phyloP scores from a whole-genome alignment of 2,329 filamentous ascomycete species.

The Xylariaceae sp. region DNA sequence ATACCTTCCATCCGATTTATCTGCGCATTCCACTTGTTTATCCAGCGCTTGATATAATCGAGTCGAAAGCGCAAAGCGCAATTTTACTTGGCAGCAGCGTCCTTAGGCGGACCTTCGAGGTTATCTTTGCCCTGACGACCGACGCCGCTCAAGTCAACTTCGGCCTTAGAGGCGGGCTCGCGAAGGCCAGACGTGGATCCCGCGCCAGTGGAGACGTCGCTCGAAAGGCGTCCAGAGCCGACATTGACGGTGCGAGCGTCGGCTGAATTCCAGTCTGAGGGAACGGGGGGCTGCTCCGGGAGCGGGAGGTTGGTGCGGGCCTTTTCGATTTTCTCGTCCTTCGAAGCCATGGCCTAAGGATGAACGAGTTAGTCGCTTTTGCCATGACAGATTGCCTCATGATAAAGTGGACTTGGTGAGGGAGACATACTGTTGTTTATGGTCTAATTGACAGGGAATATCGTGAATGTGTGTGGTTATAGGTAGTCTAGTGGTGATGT shows the following conservation, averaged over 20 bases:
- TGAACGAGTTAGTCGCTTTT: not conserved
- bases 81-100: slow-evolving; percentile 35
- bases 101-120: slow-evolving; percentile 51
- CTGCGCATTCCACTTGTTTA: no score
- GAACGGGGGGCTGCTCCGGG: slow-evolving; percentile 68
- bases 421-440: slow-evolving; percentile 3
- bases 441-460: not conserved
- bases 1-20: not conserved
- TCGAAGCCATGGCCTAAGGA: slow-evolving; percentile 11
- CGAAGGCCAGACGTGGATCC: slow-evolving; percentile 49
- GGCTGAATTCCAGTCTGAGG: slow-evolving; percentile 72
- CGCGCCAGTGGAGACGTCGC: slow-evolving; percentile 46
- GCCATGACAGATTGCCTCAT: not conserved
- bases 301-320: slow-evolving; percentile 69
- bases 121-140: slow-evolving; percentile 60
- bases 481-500: not conserved
- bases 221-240: slow-evolving; percentile 54
- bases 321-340: slow-evolving; percentile 52
- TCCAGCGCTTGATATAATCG: no score
- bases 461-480: not conserved
- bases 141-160: slow-evolving; percentile 52
- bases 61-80: not conserved
- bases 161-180: slow-evolving; percentile 53
- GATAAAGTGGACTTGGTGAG: no score
- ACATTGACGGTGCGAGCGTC: slow-evolving; percentile 66